Conservation (phyloP, 169 alveolate genomes). For the Toxoplasma gondii region DNA sequence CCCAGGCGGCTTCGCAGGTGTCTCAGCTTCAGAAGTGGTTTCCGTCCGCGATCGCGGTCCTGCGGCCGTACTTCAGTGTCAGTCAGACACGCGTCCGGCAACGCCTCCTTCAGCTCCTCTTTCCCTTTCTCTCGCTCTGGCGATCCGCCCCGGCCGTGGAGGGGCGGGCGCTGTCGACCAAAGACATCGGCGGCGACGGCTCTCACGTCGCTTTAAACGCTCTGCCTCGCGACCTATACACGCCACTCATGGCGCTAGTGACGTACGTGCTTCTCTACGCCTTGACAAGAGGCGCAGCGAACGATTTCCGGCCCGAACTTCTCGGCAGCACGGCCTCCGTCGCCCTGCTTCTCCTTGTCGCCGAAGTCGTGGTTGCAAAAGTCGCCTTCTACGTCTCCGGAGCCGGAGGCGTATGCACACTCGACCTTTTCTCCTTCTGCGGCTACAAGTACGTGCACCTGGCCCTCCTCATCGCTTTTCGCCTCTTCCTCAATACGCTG, state of each 20-base stretch:
- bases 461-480: constrained; percentile 30
- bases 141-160: neutral
- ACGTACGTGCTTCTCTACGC: constrained; percentile 48
- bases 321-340: constrained; percentile 41
- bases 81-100: constrained; percentile 39
- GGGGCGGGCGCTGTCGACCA: neutral
- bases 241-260: constrained; percentile 50
- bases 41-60: constrained; percentile 8
- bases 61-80: constrained; percentile 55
- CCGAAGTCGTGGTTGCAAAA: constrained; percentile 23
- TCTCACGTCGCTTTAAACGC: neutral
- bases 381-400: constrained; percentile 27
- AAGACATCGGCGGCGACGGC: neutral
- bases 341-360: constrained; percentile 24
- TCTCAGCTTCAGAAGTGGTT: constrained; percentile 40
- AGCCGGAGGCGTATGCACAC: constrained; percentile 34
- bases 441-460: constrained; percentile 54
- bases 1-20: constrained; percentile 13
- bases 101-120: constrained; percentile 44
- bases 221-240: constrained; percentile 38
- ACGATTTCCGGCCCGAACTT: constrained; percentile 45
- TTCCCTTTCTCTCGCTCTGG: constrained; percentile 29
- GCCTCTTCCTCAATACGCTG: constrained; percentile 27
- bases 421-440: constrained; percentile 54
- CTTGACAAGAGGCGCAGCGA: constrained; percentile 20